Evolutionary conservation across 495 filamentous ascomycete species (phyloP).

Genomic region (Neurospora sp.): DNA sequence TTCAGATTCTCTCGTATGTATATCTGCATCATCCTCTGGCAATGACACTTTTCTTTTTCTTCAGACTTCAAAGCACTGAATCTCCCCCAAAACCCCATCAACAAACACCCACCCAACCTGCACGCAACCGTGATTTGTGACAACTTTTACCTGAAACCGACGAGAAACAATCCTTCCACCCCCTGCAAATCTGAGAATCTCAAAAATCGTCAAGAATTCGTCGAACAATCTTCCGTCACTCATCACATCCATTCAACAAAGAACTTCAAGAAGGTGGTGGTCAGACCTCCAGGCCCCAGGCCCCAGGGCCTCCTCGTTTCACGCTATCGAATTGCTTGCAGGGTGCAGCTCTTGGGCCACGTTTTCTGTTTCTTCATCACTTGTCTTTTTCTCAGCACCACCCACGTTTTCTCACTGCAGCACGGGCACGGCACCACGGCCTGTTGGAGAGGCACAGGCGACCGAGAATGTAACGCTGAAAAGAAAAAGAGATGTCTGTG

Average conservation of each 20-base stretch:
- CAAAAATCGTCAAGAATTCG: neutral
- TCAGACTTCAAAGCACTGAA: neutral
- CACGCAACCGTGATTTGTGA: neutral
- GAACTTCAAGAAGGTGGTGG: neutral
- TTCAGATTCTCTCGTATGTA: neutral
- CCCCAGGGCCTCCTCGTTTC: neutral
- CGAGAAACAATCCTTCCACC: neutral
- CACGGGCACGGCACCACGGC: neutral
- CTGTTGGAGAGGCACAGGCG: neutral
- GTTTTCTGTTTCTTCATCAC: neutral
- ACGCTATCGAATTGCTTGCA: neutral
- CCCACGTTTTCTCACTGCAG: neutral
- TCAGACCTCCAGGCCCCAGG: neutral
- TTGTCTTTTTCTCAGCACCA: neutral
- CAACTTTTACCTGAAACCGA: neutral
- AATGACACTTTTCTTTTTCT: neutral
- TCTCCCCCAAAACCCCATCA: neutral
- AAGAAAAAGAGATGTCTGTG: neutral
- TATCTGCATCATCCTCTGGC: neutral
- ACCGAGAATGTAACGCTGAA: neutral
- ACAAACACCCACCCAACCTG: neutral
- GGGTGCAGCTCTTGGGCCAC: neutral
- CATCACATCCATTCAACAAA: neutral
- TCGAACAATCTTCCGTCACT: neutral
- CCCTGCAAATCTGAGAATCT: neutral